Base-by-base conservation (phyloP, 2,329 filamentous ascomycete genomes). In the Microsporum ferrugineum region DNA sequence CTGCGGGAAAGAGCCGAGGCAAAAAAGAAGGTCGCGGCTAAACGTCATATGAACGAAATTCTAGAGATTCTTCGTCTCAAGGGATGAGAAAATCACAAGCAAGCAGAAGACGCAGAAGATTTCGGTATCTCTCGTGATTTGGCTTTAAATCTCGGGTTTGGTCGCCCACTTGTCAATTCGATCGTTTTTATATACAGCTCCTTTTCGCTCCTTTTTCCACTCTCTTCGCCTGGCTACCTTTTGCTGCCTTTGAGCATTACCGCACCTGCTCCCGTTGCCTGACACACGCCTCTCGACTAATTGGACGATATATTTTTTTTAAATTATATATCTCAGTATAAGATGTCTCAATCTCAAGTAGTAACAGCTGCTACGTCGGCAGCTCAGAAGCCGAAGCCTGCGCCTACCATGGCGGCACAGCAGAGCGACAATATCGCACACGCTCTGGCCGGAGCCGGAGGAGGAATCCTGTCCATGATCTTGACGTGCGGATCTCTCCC, bases 371-470 rank as follows among this genome's bases (percentile, higher is more conserved):
- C 49, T 53, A 34, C 49, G 10, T 68, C 64, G 45, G 68, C 71
- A 63, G 70, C 70, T 59, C 70, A 78, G 63, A 68, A 71, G 59
- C 70, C 71, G 47, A 73, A 72, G 60, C 68, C 66, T 56, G 79
- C 80, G 61, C 55, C 55, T 41, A 87, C 87, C 67, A 79, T 85
- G 53, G 82, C 84, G 55, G 78, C 87, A 53, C 89, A 91, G 64
- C 90, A 95, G 71, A 94, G 91, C 72, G 92, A 97, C 80, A 96
- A 96, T 80, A 90, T 97, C 71, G 91, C 92, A 61, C 92, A 97
- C 78, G 92, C 92, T 63, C 84, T 97, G 62, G 89, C 91, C 61
- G 92, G 92, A 66, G 89, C 91, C 58, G 94, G 94, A 67, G 94
- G 94, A 67, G 94, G 94, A 63, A 87, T 99, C 62, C 79, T 97